These are phyloP conservation scores for Mycena albidolilacea DNA, from an alignment of 768 basidiomycete genomes.

Conservation along the genomic window DNA sequence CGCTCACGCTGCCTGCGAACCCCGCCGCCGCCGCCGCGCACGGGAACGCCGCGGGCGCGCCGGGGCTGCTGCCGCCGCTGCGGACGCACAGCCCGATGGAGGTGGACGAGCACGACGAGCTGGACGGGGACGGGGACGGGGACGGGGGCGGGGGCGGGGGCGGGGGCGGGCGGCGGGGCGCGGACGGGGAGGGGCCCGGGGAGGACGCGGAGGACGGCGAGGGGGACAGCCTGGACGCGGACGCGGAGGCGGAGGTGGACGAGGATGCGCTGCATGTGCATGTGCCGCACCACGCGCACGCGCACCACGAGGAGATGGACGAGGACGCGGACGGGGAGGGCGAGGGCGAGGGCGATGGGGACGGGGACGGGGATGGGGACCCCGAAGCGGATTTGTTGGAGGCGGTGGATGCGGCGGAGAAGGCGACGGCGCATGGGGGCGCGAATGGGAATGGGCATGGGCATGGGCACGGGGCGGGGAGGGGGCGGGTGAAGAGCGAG, in stretches of 20 bases:
- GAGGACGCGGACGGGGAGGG: slow-evolving; percentile 34
- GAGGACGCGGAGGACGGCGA: slow-evolving; percentile 14
- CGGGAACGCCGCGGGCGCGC: slow-evolving; percentile 21
- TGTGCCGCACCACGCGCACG: slow-evolving; percentile 5
- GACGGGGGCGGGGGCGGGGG: slow-evolving; percentile 46
- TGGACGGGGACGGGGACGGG: slow-evolving; percentile 50
- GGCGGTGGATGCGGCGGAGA: slow-evolving; percentile 58
- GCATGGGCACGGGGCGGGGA: not conserved
- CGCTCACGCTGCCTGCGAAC: slow-evolving; percentile 3
- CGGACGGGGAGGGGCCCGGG: not conserved
- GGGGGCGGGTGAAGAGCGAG: slow-evolving; percentile 22
- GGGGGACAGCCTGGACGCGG: slow-evolving; percentile 51
- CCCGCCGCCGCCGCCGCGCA: not conserved
- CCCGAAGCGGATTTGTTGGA: slow-evolving; percentile 46
- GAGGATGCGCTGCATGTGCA: slow-evolving; percentile 17
- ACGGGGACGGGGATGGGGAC: slow-evolving; percentile 29
- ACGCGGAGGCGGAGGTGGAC: slow-evolving; percentile 50
- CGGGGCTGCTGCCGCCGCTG: slow-evolving; percentile 33
- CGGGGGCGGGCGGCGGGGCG: slow-evolving; percentile 41
- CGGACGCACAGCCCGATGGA: slow-evolving; percentile 34
- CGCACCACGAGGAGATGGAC: slow-evolving; percentile 29
- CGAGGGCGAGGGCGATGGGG: slow-evolving; percentile 43
- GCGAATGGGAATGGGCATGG: slow-evolving; percentile 17
- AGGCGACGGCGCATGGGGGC: slow-evolving; percentile 13
- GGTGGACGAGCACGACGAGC: slow-evolving; percentile 40